Percentiles rank a stretch among this genome's conserved stretches.
Evolutionary conservation across 75 land plant genomes (phyloP).

Genomic region (Cryptomeria japonica): DNA sequence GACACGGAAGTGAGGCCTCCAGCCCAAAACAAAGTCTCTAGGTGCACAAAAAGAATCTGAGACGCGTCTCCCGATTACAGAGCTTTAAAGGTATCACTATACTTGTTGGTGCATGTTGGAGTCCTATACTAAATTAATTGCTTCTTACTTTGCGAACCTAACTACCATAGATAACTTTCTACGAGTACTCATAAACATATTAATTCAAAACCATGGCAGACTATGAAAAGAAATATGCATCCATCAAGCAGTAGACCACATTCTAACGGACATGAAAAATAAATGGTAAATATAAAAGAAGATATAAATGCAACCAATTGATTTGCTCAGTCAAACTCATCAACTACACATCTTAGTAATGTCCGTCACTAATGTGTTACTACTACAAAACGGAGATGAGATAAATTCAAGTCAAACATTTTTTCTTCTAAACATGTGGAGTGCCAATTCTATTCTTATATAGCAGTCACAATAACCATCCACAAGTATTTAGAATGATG

Average conservation of each 20-base stretch:
- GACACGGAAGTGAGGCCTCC: too few relatives aligned
- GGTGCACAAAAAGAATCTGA: too few relatives aligned
- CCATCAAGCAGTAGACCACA: not conserved
- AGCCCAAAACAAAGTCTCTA: too few relatives aligned
- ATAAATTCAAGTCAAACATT: not conserved
- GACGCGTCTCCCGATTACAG: too few relatives aligned
- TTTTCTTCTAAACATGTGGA: not conserved
- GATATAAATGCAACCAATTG: not conserved
- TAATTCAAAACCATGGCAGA: not conserved
- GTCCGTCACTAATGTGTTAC: not conserved
- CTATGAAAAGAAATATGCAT: not conserved
- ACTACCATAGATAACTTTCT: not conserved
- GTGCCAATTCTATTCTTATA: not conserved
- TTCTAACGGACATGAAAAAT: not conserved
- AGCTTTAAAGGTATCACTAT: not conserved
- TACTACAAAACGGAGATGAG: not conserved
- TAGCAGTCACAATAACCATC: not conserved
- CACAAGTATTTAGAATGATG: not conserved
- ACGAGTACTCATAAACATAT: not conserved
- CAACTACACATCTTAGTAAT: not conserved
- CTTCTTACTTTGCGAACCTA: not conserved
- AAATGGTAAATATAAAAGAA: not conserved
- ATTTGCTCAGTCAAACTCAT: not conserved
- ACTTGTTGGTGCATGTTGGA: not conserved
- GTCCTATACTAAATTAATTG: not conserved